These are phyloP conservation scores for Phascolomyces articulosus DNA, from an alignment of 371 early-diverging fungal species.

Conservation along the genomic window DNA sequence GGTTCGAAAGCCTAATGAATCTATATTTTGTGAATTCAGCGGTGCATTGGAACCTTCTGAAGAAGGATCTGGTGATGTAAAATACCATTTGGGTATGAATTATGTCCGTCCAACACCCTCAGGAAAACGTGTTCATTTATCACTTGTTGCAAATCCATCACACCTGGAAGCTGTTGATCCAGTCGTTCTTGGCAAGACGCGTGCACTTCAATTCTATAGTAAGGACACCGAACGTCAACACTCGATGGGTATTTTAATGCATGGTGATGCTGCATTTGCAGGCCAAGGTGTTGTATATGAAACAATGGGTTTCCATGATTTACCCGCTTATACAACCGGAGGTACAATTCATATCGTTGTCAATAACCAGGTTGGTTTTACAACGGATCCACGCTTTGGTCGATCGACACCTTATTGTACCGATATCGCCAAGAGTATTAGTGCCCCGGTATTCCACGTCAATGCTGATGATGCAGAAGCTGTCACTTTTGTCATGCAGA, in stretches of 20 bases:
- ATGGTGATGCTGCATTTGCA: slow-evolving; percentile 98
- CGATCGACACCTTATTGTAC: slow-evolving; percentile 97
- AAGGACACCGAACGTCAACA: slow-evolving; percentile 80
- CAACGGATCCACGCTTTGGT: slow-evolving; percentile 94
- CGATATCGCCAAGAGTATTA: slow-evolving; percentile 95
- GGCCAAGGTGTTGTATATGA: slow-evolving; percentile 98
- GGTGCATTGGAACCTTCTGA: slow-evolving; percentile 72
- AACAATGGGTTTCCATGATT: slow-evolving; percentile 93
- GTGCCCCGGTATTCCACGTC: slow-evolving; percentile 96
- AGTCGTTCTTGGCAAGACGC: slow-evolving; percentile 95
- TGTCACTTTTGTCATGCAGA: slow-evolving; percentile 90
- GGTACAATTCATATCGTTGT: slow-evolving; percentile 97
- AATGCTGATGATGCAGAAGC: slow-evolving; percentile 98
- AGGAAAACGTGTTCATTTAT: slow-evolving; percentile 94
- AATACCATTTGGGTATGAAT: slow-evolving; percentile 98
- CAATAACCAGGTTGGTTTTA: slow-evolving; percentile 99
- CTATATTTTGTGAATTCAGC: slow-evolving; percentile 96
- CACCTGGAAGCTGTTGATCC: slow-evolving; percentile 98
- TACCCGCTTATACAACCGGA: slow-evolving; percentile 94
- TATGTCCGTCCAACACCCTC: slow-evolving; percentile 94
- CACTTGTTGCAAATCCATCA: slow-evolving; percentile 97
- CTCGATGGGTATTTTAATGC: slow-evolving; percentile 91
- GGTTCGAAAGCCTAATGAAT: slow-evolving; percentile 96
- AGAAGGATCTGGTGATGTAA: slow-evolving; percentile 98
- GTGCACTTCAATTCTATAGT: slow-evolving; percentile 92